Evolutionary conservation across 148 eudicot genomes (phyloP).

Genomic region (Arbutus unedo): DNA sequence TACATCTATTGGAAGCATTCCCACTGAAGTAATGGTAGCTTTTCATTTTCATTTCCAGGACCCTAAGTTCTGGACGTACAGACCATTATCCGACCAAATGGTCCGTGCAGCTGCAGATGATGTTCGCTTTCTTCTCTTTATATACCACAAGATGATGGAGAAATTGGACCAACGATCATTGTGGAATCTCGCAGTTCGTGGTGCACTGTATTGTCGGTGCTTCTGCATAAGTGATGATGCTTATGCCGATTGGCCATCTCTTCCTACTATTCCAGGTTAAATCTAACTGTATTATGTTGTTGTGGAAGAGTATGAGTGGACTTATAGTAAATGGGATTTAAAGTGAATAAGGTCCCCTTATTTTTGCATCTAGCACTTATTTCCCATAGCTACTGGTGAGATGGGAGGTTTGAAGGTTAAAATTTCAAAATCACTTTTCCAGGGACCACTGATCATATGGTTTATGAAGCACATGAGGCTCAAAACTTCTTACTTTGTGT

Average conservation of each 20-base stretch:
- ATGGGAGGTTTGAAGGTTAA: neutral
- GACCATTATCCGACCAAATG: conserved; percentile 88
- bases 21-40: no score
- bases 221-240: conserved; percentile 63
- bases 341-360: no score
- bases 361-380: neutral
- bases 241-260: conserved; percentile 79
- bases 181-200: conserved; percentile 86
- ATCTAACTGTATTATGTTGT: no score
- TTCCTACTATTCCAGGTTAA: conserved; percentile 79
- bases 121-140: conserved; percentile 82
- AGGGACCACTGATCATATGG: neutral
- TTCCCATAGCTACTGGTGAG: neutral
- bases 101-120: conserved; percentile 93
- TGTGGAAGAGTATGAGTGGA: no score
- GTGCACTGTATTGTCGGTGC: conserved; percentile 87
- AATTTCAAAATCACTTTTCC: neutral
- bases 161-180: conserved; percentile 61
- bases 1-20: neutral
- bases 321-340: no score
- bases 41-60: conserved; percentile 40
- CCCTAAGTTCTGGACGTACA: conserved; percentile 82
- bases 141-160: conserved; percentile 85
- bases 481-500: neutral
- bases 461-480: neutral